Conservation (phyloP, 2,329 filamentous ascomycete genomes). For the Calycina herbarum region DNA sequence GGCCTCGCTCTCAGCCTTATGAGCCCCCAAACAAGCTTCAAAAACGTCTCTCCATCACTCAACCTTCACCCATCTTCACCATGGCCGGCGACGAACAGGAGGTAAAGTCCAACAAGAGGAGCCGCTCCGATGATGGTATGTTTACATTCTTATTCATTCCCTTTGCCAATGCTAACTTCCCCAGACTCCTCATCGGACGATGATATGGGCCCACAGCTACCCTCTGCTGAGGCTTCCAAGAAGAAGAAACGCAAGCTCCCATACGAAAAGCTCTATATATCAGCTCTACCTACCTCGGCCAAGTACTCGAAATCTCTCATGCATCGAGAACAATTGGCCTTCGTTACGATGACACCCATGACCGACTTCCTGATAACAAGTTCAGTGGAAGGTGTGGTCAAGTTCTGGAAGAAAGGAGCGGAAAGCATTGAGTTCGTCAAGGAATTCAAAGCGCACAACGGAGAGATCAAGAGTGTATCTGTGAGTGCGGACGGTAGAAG, state of each 20-base stretch:
- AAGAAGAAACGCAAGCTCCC: conserved; percentile 90
- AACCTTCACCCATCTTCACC: neutral
- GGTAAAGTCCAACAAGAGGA: conserved; percentile 51
- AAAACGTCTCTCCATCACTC: neutral
- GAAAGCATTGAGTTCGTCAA: conserved; percentile 96
- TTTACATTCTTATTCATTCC: conserved; percentile 8
- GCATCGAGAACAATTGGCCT: conserved; percentile 94
- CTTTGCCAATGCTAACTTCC: conserved; percentile 13
- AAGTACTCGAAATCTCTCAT: conserved; percentile 96
- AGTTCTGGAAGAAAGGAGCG: conserved; percentile 97
- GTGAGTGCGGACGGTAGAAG: conserved; percentile 88
- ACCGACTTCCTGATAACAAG: conserved; percentile 96
- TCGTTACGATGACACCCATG: conserved; percentile 81
- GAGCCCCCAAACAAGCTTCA: neutral
- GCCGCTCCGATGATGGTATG: conserved; percentile 49
- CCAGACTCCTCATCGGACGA: conserved; percentile 69
- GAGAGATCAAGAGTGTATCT: conserved; percentile 80
- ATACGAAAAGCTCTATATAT: conserved; percentile 93
- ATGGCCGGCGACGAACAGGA: conserved; percentile 41
- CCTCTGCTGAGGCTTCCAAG: conserved; percentile 74
- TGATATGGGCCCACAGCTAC: conserved; percentile 90
- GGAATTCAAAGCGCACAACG: conserved; percentile 88
- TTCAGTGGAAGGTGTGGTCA: conserved; percentile 92
- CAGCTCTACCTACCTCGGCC: conserved; percentile 76
- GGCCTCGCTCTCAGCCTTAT: conserved; percentile 18